Evolutionary conservation across 2,329 filamentous ascomycete species (phyloP).

Genomic region (Cylindrodendrum hubeiense): DNA sequence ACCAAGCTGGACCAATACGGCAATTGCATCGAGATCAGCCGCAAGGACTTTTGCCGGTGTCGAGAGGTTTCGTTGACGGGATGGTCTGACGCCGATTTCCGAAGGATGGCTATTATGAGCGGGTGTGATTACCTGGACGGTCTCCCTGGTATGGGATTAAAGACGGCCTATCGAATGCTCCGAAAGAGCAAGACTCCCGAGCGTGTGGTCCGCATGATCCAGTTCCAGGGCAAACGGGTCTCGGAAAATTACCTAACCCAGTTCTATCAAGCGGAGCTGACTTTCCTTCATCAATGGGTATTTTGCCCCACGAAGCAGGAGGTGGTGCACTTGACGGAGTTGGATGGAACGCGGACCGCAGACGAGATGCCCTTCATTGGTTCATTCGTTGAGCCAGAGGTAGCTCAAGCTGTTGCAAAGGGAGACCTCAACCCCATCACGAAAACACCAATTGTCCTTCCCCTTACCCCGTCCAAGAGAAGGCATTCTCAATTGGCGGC

Average conservation of each 20-base stretch:
- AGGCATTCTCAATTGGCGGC: slow-evolving; percentile 53
- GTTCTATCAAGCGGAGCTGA: slow-evolving; percentile 90
- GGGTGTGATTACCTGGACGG: slow-evolving; percentile 95
- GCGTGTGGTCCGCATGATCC: slow-evolving; percentile 82
- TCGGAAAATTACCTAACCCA: slow-evolving; percentile 84
- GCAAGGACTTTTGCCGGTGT: slow-evolving; percentile 88
- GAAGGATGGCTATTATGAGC: slow-evolving; percentile 95
- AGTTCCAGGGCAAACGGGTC: slow-evolving; percentile 90
- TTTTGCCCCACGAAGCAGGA: slow-evolving; percentile 82
- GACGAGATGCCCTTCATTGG: slow-evolving; percentile 88
- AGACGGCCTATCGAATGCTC: slow-evolving; percentile 91
- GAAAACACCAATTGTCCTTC: slow-evolving; percentile 72
- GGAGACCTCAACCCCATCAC: slow-evolving; percentile 93
- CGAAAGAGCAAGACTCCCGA: slow-evolving; percentile 92
- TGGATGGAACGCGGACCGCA: slow-evolving; percentile 71
- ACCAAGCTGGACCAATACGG: slow-evolving; percentile 97
- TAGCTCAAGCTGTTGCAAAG: slow-evolving; percentile 79
- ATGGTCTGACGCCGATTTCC: slow-evolving; percentile 92
- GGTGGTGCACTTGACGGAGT: slow-evolving; percentile 81
- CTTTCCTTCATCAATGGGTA: slow-evolving; percentile 94
- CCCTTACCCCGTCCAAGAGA: slow-evolving; percentile 56
- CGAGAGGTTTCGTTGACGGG: slow-evolving; percentile 90
- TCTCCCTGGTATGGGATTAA: slow-evolving; percentile 88
- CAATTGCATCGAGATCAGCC: slow-evolving; percentile 91
- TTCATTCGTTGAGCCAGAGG: slow-evolving; percentile 72